Evolutionary conservation across 305 asterid genomes (phyloP), one percentile per base, ranked within the genome.

Genomic region (Plantago lanceolata): DNA sequence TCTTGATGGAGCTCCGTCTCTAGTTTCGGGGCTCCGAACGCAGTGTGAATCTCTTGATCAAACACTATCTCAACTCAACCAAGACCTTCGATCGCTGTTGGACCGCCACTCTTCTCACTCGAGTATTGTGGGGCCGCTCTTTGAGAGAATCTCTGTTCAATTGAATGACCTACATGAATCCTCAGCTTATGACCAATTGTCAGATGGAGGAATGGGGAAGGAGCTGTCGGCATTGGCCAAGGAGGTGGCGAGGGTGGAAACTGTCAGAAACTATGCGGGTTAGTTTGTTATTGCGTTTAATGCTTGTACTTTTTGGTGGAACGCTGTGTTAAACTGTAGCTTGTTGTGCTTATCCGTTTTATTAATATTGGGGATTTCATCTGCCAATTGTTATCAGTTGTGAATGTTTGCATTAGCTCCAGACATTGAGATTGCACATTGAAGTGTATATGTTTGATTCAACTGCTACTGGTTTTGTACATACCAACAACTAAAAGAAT

Each of bases 171-270:
- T 89, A 28, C 87, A 64, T 53, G 71, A 61, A 35, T 67, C 76
- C 60, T 80, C 91, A 66, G 50, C 89, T 48, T 13, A 13, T 40
- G 47, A 40, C 47, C 68, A 35, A 66, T 59, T 76, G 60, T 68
- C 90, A 3, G 76, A 83, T 78, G 72, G 79, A 63, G 80, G 86
- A 49, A 75, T 86, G 77, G 91, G 96, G 73, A 87, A 78, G 77
- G 96, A 87, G 79, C 79, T 93, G 28, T 95, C 90, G 45, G 81
- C 90, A 33, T 74, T 93, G 87, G 94, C 97, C 54, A 93, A 87
- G 85, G 99, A 93, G 78, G 96, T 93, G 63, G 95, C 96, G 8
- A 85, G 97, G 73, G 90, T 93, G 43, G 94, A 93, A 76, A 83
- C 92, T 12, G 96, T 93, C 71, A 79, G 96, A 67, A 82, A 74